These are phyloP conservation scores for Eucalyptus pauciflora DNA, from an alignment of 345 rosid genomes.

Conservation along the genomic window DNA sequence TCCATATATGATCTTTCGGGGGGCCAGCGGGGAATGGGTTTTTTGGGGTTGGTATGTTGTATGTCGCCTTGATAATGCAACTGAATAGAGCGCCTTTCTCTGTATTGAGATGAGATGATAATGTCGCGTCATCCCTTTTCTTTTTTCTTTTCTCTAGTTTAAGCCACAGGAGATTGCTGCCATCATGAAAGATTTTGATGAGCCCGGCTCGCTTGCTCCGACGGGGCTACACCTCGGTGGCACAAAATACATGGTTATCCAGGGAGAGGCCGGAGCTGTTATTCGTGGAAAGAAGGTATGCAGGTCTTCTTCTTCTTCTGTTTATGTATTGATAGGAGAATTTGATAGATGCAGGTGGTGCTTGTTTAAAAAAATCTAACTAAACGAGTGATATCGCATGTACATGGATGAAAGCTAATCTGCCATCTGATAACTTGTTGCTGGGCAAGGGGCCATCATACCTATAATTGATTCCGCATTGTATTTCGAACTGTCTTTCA, in stretches of 20 bases:
- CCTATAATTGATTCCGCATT: not conserved
- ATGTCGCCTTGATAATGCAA: not conserved
- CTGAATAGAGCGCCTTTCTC: not conserved
- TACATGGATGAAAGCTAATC: not conserved
- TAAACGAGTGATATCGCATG: not conserved
- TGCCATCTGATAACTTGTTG: not conserved
- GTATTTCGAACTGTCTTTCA: not conserved
- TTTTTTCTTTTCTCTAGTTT: slow-evolving; percentile 14
- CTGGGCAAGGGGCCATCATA: not conserved
- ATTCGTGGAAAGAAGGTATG: slow-evolving; percentile 72
- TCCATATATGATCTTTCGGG: not conserved
- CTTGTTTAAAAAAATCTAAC: not conserved
- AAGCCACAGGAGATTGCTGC: slow-evolving; percentile 36
- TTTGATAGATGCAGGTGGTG: not conserved
- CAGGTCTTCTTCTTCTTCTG: not conserved
- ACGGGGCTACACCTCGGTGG: slow-evolving; percentile 51
- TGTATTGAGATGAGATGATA: not conserved
- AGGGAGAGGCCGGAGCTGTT: slow-evolving; percentile 54
- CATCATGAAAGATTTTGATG: slow-evolving; percentile 57
- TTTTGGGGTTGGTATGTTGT: not conserved
- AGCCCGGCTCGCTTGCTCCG: slow-evolving; percentile 65
- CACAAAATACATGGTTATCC: slow-evolving; percentile 45
- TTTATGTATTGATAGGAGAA: not conserved
- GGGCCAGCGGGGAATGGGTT: fast-evolving
- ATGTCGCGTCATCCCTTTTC: not conserved